Conservation (phyloP, 2,329 filamentous ascomycete species). For the Paecilomyces sp. region DNA sequence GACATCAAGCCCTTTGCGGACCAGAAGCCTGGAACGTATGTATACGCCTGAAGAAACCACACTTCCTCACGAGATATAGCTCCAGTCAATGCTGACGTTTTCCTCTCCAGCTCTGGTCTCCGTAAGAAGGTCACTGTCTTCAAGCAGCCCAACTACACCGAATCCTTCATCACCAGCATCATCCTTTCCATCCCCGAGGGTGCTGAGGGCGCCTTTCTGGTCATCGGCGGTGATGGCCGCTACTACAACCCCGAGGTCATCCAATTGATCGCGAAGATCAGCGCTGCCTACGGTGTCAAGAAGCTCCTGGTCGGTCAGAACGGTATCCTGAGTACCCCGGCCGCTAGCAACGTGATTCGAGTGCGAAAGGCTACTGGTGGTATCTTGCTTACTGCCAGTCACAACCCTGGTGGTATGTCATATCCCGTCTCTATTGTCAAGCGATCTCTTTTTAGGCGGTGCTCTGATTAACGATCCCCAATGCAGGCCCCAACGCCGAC, state of each 20-base stretch:
- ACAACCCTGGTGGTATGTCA: conserved; percentile 87
- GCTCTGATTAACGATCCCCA: neutral
- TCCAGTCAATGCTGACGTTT: conserved; percentile 3
- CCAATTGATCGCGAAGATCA: conserved; percentile 94
- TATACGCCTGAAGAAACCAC: conserved; percentile 24
- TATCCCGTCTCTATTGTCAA: neutral
- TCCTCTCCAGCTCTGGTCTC: conserved; percentile 70
- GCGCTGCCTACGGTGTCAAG: conserved; percentile 95
- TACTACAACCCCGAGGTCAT: conserved; percentile 97
- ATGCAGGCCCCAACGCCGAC: conserved; percentile 76
- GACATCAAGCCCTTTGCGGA: conserved; percentile 80
- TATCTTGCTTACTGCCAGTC: conserved; percentile 92
- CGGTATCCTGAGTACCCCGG: conserved; percentile 93
- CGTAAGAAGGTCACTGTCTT: conserved; percentile 99
- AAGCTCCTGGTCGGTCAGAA: conserved; percentile 95
- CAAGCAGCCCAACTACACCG: conserved; percentile 90
- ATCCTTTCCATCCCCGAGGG: conserved; percentile 95
- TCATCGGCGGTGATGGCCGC: conserved; percentile 94
- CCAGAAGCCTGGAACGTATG: conserved; percentile 99
- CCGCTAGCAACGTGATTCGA: conserved; percentile 91
- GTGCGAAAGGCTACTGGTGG: conserved; percentile 92
- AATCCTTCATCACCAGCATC: conserved; percentile 90
- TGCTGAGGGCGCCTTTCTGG: conserved; percentile 76
- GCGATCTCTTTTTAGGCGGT: neutral
- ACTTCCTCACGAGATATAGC: neutral